A percentile compares a stretch with the other conserved stretches of the same genome.
Evolutionary conservation across 202 grass and related monocot species (phyloP).

Genomic region (Schoenoplectus triqueter): DNA sequence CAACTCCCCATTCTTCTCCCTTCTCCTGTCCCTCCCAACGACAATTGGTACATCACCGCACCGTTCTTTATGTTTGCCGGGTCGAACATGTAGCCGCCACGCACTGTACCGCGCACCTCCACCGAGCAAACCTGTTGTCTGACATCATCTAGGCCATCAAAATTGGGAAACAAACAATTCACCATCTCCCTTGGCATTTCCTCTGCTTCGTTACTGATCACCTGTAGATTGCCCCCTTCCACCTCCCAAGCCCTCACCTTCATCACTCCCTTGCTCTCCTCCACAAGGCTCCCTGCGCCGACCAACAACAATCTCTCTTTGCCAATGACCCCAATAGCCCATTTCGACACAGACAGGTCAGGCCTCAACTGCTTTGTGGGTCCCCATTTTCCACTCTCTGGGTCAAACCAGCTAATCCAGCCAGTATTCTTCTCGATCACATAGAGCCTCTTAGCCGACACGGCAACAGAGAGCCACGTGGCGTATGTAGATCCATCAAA

Average conservation of each 20-base stretch:
- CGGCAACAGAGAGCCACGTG: slow-evolving; percentile 63
- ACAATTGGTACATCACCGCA: slow-evolving; percentile 58
- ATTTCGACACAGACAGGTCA: slow-evolving; percentile 38
- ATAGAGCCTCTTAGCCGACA: slow-evolving; percentile 56
- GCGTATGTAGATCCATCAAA: slow-evolving; percentile 56
- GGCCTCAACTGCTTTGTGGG: slow-evolving; percentile 37
- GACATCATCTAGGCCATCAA: slow-evolving; percentile 38
- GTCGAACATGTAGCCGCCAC: slow-evolving; percentile 72
- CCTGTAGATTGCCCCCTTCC: slow-evolving; percentile 50
- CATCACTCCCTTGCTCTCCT: not conserved
- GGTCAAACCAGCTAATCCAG: slow-evolving; percentile 75
- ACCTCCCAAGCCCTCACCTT: slow-evolving; percentile 60
- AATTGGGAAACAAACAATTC: slow-evolving; percentile 47
- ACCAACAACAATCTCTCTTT: slow-evolving; percentile 55
- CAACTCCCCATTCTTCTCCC: slow-evolving; percentile 44
- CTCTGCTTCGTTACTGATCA: not conserved
- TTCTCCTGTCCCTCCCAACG: not conserved
- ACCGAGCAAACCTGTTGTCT: slow-evolving; percentile 31
- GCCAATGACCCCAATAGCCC: slow-evolving; percentile 47
- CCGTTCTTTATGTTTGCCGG: slow-evolving; percentile 51
- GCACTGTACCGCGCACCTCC: slow-evolving; percentile 46
- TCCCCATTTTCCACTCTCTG: slow-evolving; percentile 57
- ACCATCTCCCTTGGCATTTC: slow-evolving; percentile 58
- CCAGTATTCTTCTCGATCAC: slow-evolving; percentile 52
- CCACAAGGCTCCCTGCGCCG: slow-evolving; percentile 45